Base-by-base conservation (phyloP, 1,284 basidiomycete genomes). In the Spongiforma sp. region DNA sequence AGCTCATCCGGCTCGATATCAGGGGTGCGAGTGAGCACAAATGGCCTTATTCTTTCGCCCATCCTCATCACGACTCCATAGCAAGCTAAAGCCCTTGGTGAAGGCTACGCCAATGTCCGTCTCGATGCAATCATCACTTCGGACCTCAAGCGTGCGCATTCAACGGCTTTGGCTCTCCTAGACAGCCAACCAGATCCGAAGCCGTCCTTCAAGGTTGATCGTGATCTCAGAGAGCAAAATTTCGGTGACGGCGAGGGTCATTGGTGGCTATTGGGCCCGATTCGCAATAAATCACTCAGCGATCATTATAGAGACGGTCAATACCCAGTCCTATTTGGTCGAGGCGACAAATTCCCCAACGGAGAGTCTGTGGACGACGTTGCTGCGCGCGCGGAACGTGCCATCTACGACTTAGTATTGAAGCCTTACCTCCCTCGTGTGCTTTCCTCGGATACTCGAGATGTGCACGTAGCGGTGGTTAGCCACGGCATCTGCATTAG, bases 41-140 rank as follows among this genome's bases (percentile, higher is more conserved):
- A 43, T 24, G 14, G 50, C 34, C 46, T 2, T 7, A 9, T 56
- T 32, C 43, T 39, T 26, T n/a, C 56, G 19, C 55, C 41, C 41
- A 43, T 57, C 58, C 58, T 60, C 11, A 62, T 59, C 28, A 36
- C 52, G 21, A 4, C 33, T 43, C 53, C 19, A 64, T 69, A 94
- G 91, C 95, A 96, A 91, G 94, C 95, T 5, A 87, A 85, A 70
- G 93, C 93, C 0, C 80, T 94, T 3, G 94, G 88, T 1, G 78
- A 82, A 57, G 86, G 86, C 28, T 85, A 95, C 37, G 79, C 86
- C n/a, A 71, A 80, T 34, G 86, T 81, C 17, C 82, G 73, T 12
- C 83, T 96, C 68, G 82, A 85, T 50, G 85, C 85, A 24, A 91
- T 98, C 64, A 88, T 93, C 75, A 85, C 92, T 11, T 96, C 94